Evolutionary conservation across 164 flowering plant genomes (phyloP).

Genomic region (Magnolia kwangsiensis): DNA sequence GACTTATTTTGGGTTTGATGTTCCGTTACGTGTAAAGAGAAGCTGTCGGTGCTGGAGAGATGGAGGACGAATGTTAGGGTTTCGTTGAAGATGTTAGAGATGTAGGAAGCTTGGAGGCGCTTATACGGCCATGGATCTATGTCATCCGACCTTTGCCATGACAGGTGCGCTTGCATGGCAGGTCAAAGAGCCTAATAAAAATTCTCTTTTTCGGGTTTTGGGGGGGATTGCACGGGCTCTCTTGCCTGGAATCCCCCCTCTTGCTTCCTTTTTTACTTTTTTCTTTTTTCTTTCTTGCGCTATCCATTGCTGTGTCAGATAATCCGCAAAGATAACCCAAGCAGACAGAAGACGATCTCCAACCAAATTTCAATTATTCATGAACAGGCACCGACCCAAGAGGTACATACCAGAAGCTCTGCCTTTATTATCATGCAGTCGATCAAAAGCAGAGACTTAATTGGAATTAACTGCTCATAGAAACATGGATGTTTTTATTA

Average conservation of each 20-base stretch:
- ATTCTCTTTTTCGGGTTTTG: neutral
- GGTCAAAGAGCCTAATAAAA: constrained; percentile 32
- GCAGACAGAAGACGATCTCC: neutral
- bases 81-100: neutral
- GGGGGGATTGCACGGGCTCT: neutral
- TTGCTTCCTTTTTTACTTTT: neutral
- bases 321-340: neutral
- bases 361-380: too few relatives aligned
- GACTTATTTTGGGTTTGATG: neutral
- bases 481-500: too few relatives aligned
- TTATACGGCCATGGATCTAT: neutral
- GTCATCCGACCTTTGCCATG: constrained; percentile 75
- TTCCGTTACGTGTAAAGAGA: neutral
- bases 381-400: too few relatives aligned
- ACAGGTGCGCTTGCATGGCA: constrained; percentile 93
- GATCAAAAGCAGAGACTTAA: too few relatives aligned
- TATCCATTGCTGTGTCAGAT: neutral
- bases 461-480: too few relatives aligned
- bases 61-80: neutral
- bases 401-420: too few relatives aligned
- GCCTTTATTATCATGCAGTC: too few relatives aligned
- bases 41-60: neutral
- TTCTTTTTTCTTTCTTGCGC: neutral
- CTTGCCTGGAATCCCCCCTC: constrained; percentile 1
- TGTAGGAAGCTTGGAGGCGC: neutral